Base-by-base conservation (phyloP, 768 basidiomycete species). In the Russula brevipes region DNA sequence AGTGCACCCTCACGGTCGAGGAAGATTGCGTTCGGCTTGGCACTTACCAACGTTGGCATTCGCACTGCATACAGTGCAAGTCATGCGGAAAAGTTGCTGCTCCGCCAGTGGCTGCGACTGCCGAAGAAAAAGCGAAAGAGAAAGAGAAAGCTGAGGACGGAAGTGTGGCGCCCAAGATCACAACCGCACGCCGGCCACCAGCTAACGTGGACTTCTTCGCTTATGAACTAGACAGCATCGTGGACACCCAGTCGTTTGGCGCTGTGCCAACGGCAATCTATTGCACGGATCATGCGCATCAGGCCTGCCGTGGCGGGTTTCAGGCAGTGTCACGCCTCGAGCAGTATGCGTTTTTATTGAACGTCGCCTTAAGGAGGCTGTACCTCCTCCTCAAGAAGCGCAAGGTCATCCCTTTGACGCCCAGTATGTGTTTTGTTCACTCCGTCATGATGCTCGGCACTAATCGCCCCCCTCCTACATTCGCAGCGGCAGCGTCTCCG, bases 21-120 rank as follows among this genome's bases (percentile, higher is more conserved):
- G 97, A 99, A 73, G 97, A 98, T 68, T 98, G 97, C 70, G 90
- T 93, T 50, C 83, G 97, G 61, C 76, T 96, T 35, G 97, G 94
- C 39, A 95, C 94, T n/a, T 96, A 94, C 76, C 88, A 93, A 71
- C 82, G 96, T 51, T 98, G 97, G 97, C 97, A 99, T 75, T 91
- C 93, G 2, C 81, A 89, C 38, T 99, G 97, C 72, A 77, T 99
- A n/a, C 85, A 88, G 62, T 99, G 97, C 68, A 76, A 75, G 14
- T 78, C 78, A 24, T 98, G 96, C 70, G 89, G 91, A 9, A 91
- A 87, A 72, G 79, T 79, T 33, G 89, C 93, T 31, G 85, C 85
- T 30, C 81, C 84, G 41, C 83, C 82, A 5, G 70, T 79, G 9
- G 76, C 79, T 14, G 33, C 66, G 17, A 85, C 84, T 77, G 87